These are phyloP conservation scores for Trichopus zeylanicus DNA, from an alignment of 116 monocot species.

Conservation along the genomic window DNA sequence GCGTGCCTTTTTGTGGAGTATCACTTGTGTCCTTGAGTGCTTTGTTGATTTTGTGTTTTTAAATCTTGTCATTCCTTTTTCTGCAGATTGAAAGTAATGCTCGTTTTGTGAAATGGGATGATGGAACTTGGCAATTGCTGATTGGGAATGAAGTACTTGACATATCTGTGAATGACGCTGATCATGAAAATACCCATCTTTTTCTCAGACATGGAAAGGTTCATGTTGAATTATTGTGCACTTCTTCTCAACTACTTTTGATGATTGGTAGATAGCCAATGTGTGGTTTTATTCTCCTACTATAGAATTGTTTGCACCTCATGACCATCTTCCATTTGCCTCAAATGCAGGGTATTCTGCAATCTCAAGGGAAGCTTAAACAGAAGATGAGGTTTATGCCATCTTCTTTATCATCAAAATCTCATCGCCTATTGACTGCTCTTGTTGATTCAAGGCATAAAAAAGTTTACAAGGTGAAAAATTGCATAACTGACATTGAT, in stretches of 20 bases:
- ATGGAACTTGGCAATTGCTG: conserved; percentile 87
- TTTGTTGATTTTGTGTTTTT: background rate
- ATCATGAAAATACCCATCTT: conserved; percentile 92
- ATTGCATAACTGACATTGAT: conserved; percentile 93
- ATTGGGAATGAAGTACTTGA: conserved; percentile 99
- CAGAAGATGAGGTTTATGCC: conserved; percentile 99
- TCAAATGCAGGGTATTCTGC: conserved; percentile 72
- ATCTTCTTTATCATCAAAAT: conserved; percentile 95
- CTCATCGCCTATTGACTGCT: conserved; percentile 91
- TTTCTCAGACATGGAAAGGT: conserved; percentile 98
- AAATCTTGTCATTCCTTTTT: background rate
- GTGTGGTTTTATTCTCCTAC: background rate
- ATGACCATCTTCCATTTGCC: background rate
- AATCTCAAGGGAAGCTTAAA: conserved; percentile 96
- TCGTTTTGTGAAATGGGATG: conserved; percentile 94
- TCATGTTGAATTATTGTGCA: too few species aligned
- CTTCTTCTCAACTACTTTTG: too few species aligned
- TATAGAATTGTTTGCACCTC: background rate
- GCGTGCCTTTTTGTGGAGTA: background rate
- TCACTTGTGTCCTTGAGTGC: background rate
- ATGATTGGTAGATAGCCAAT: too few species aligned
- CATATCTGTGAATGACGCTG: conserved; percentile 81
- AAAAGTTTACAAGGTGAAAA: conserved; percentile 97
- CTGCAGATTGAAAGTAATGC: conserved; percentile 97
- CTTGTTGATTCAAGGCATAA: conserved; percentile 98